Base-by-base conservation (phyloP, 1,139 yeast species). In the Scheffersomyces parashehatae region DNA sequence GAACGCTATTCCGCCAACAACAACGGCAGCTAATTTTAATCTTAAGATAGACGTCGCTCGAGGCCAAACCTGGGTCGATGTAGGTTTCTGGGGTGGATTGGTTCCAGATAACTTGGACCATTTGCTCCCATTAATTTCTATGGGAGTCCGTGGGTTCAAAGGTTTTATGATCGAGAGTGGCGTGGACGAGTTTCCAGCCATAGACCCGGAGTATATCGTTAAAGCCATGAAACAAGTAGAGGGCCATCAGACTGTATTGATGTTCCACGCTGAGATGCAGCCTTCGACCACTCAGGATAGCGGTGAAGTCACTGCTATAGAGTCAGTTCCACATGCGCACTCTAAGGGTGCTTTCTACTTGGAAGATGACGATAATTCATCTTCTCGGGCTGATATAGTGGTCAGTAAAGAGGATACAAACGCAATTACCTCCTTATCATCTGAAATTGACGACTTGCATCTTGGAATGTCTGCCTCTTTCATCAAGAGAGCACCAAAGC, bases 41-140 rank as follows among this genome's bases (percentile, higher is more conserved):
- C 68, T 77, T 48, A 91, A 91, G 61, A 72, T 88, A 46, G 70
- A 75, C 13, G 97, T 97, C 1, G 95, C 97, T 1, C 67, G 72
- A 49, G 85, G 82, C 41, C 87, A 90, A 62, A 79, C 91, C 47
- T 90, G 96, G 95, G 95, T 88, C 31, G 97, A 91, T 59, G 90
- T 88, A 10, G 97, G 90, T 0, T 90, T 91, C 63, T 91, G 97
- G 97, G 98, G 97, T 42, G 98, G 97, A 0, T 69, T 90, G 50
- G 79, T 91, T 32, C 98, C 97, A 4, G 77, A 75, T 45, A 91
- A 91, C 62, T 62, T 84, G 45, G 68, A 76, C 10, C 83, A 88
- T 52, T 72, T 90, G 51, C 70, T 77, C 20, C 96, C 96, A 0
- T 74, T 91, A 53, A 83, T 89, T 46, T 66, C 81, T 45, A 84